Conservation (phyloP, 306 rosid species). For the Cyclanthera cordifolia region DNA sequence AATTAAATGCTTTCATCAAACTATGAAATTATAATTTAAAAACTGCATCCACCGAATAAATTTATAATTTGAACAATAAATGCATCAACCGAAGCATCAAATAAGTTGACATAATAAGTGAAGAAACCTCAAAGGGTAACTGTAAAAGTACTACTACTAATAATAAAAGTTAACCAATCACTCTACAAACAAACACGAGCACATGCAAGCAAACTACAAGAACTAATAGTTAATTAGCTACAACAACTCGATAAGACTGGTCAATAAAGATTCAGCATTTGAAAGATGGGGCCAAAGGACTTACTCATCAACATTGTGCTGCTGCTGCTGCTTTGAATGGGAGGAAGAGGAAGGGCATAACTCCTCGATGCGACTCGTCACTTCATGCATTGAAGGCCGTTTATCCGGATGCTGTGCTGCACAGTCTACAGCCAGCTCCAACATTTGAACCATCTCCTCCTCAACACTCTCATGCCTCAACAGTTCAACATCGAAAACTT, state of each 20-base stretch:
- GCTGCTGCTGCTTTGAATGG: not conserved
- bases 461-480: conserved; percentile 41
- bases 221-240: not conserved
- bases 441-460: conserved; percentile 55
- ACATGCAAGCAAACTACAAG: not conserved
- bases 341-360: conserved; percentile 9
- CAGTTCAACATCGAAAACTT: conserved; percentile 50
- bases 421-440: conserved; percentile 59
- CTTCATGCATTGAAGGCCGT: conserved; percentile 52
- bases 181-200: not conserved
- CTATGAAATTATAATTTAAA: too few relatives aligned
- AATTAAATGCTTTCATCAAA: too few relatives aligned
- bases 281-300: not conserved
- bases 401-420: conserved; percentile 46
- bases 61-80: not conserved
- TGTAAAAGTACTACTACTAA: not conserved
- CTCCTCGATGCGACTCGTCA: conserved; percentile 35
- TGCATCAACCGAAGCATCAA: not conserved
- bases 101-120: not conserved
- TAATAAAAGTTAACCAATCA: not conserved
- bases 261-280: not conserved
- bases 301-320: not conserved
- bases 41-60: too few relatives aligned
- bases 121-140: not conserved
- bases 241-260: not conserved